Conservation (phyloP, 2,329 filamentous ascomycete species). For the Apiospora marii region DNA sequence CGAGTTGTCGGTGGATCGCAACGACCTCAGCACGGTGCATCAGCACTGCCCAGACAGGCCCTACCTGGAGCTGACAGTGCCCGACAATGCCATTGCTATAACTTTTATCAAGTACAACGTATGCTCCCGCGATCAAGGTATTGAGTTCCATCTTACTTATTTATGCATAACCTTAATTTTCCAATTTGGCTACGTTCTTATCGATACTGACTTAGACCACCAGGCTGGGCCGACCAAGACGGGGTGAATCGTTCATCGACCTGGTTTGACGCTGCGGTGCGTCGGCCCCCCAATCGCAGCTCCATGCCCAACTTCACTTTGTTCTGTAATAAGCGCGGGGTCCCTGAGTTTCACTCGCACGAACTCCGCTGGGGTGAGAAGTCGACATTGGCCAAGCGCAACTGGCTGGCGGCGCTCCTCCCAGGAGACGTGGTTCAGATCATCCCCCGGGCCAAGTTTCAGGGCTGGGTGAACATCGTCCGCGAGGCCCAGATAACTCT, state of each 20-base stretch:
- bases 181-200: too few relatives aligned
- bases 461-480: slow-evolving; percentile 21
- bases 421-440: slow-evolving; percentile 22
- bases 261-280: slow-evolving; percentile 14
- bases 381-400: slow-evolving; percentile 1
- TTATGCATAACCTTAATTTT: too few relatives aligned
- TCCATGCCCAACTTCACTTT: slow-evolving; percentile 13
- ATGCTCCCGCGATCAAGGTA: slow-evolving; percentile 24
- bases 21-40: slow-evolving; percentile 5
- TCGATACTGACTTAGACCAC: background rate
- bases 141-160: background rate
- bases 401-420: slow-evolving; percentile 7
- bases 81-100: background rate
- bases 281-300: slow-evolving; percentile 9
- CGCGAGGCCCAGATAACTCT: background rate
- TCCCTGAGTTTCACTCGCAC: background rate
- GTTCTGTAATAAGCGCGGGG: background rate
- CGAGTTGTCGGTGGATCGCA: background rate
- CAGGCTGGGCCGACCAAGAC: background rate
- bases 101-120: background rate
- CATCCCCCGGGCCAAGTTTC: slow-evolving; percentile 15
- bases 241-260: background rate
- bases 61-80: slow-evolving; percentile 12
- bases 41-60: slow-evolving; percentile 23
- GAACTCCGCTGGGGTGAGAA: background rate